phyloP scores from a whole-genome alignment of 495 filamentous ascomycete species.

The Penicillium psychrofluorescens region DNA sequence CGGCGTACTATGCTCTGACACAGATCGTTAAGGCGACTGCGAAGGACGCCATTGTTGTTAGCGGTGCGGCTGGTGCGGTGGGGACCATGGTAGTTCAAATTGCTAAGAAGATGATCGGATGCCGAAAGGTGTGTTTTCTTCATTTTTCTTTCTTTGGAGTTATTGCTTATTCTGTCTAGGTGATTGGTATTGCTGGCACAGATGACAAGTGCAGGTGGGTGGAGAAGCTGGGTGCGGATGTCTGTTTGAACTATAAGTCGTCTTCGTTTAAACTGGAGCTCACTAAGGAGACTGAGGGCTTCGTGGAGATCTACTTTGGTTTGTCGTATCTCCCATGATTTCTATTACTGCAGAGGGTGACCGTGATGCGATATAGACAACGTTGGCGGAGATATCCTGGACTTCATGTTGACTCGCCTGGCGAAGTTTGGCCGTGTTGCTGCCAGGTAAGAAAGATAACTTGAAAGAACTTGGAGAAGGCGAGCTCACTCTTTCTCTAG shows the following conservation, averaged over 20 bases:
- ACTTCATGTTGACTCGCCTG: slow-evolving; percentile 50
- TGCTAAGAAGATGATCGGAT: slow-evolving; percentile 48
- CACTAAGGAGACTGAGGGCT: slow-evolving; percentile 50
- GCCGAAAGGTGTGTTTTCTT: slow-evolving; percentile 32
- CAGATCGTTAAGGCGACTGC: slow-evolving; percentile 26
- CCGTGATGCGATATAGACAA: slow-evolving; percentile 38
- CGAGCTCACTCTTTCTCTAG: slow-evolving; percentile 1
- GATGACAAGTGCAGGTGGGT: slow-evolving; percentile 60
- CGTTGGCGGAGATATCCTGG: slow-evolving; percentile 61
- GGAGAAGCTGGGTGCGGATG: slow-evolving; percentile 55
- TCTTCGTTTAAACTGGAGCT: slow-evolving; percentile 50
- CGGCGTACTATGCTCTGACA: slow-evolving; percentile 45
- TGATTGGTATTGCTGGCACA: slow-evolving; percentile 56
- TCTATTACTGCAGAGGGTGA: background rate
- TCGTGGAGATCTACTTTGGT: slow-evolving; percentile 57
- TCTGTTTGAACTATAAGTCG: slow-evolving; percentile 62
- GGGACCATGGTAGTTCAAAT: slow-evolving; percentile 43
- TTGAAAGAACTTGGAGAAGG: background rate
- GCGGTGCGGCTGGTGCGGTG: slow-evolving; percentile 40
- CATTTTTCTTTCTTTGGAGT: background rate
- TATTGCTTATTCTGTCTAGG: slow-evolving; percentile 19
- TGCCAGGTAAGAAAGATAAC: slow-evolving; percentile 32
- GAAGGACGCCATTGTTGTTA: slow-evolving; percentile 40
- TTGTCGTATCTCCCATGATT: background rate
- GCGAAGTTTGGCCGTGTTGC: slow-evolving; percentile 51